Percentiles rank a stretch among this genome's conserved stretches.
Conservation (phyloP, 1,139 yeast genomes). For the Candida neerlandica region DNA sequence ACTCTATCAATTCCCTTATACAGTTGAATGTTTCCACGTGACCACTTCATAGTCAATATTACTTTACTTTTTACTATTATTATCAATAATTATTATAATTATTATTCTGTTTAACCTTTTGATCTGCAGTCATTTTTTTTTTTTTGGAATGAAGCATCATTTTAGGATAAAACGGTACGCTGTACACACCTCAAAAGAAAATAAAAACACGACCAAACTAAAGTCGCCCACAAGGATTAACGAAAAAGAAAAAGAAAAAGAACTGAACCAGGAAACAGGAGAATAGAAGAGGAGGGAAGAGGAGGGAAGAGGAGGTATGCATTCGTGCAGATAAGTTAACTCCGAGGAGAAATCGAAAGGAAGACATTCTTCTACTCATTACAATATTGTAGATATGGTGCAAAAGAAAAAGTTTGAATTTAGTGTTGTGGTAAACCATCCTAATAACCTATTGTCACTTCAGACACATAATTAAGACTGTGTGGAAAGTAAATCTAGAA, state of each 20-base stretch:
- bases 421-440: background rate
- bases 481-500: background rate
- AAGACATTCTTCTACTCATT: no score
- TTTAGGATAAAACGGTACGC: slow-evolving; percentile 1
- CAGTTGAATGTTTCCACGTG: background rate
- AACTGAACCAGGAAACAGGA: no score
- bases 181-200: background rate
- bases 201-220: background rate
- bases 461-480: background rate
- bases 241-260: background rate
- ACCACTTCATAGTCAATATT: background rate
- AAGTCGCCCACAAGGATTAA: background rate
- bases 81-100: no score
- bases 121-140: slow-evolving; percentile 3
- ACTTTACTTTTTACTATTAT: background rate
- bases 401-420: background rate
- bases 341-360: no score
- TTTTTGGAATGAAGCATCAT: background rate
- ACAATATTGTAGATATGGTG: no score
- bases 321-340: no score
- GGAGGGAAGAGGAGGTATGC: no score
- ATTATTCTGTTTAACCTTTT: background rate
- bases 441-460: no score
- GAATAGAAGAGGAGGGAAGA: no score
- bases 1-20: background rate